Base-by-base conservation (phyloP, 768 basidiomycete species). In the Phanerochaete carnosa region DNA sequence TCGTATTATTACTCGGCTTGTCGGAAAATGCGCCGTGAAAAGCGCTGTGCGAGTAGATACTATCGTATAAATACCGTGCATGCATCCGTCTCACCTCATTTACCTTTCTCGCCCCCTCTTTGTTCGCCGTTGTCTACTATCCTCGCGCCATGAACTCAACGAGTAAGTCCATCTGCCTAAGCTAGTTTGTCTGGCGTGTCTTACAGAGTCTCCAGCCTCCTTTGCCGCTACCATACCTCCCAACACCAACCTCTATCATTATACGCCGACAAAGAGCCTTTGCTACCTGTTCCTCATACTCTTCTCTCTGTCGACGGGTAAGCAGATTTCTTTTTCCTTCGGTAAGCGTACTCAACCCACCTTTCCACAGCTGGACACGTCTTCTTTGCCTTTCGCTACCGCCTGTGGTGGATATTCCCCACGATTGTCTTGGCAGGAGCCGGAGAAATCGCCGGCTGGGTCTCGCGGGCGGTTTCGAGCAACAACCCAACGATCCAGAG, bases 371-470 rank as follows among this genome's bases (percentile, higher is more conserved):
- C 57, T 3, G 25, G 68, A 8, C 73, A 73, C 43, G 2, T 68
- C 45, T 55, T 29, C n/a, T 73, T 75, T 52, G 68, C 75, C 0
- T n/a, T 70, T 1, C 60, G 61, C 29, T 70, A 62, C 57, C 69
- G 71, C 1, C 55, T 75, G 2, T 77, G 75, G 73, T 77, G 72
- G 72, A 63, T 78, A 3, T 47, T 73, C 33, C 66, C 68, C 6
- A 77, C 76, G 1, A 62, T 68, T 5, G 66, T 72, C 7, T 54
- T 73, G 2, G 71, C 70, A 12, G 74, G 73, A 6, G 28, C 73
- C 0, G 66, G 67, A 30, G 78, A 79, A 62, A 63, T 75, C 13
- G 58, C 77, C 43, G 78, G 78, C 0, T 79, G 76, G 78, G 58
- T 61, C 26, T 77, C 67, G 0, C 62, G 78, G 9, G 57, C 73